Percentiles rank a stretch among this genome's conserved stretches.
Evolutionary conservation across 345 rosid genomes (phyloP).

Genomic region (Eucalyptus sideroxylon): DNA sequence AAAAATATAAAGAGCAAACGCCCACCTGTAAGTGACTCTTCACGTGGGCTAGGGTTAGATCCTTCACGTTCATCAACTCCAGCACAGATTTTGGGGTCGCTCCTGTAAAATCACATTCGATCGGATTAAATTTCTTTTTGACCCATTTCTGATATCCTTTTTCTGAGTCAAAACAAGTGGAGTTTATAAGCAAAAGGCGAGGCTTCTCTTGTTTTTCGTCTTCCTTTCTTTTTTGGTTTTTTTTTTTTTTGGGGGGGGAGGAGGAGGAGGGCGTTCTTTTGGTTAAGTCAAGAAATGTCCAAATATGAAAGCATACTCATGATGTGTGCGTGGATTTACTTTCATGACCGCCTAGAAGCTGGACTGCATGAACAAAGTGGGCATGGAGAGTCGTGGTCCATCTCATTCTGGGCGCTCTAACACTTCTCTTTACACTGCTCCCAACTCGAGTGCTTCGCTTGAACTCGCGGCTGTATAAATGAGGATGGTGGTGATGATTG

Average conservation of each 20-base stretch:
- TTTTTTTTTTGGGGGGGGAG: background rate
- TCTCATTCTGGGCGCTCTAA: constrained; percentile 96
- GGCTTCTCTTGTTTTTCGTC: background rate
- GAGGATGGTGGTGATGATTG: constrained; percentile 33
- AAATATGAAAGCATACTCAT: background rate
- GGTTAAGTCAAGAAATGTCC: background rate
- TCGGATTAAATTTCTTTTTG: background rate
- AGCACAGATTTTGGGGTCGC: constrained; percentile 97
- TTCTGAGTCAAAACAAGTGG: background rate
- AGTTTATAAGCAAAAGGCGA: background rate
- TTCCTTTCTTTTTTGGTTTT: background rate
- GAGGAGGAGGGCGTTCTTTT: background rate
- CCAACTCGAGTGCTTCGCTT: constrained; percentile 47
- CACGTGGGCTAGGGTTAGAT: constrained; percentile 99
- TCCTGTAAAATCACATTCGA: constrained; percentile 26
- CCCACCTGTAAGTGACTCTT: constrained; percentile 99
- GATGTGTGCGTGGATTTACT: constrained; percentile 16
- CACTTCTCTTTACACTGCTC: constrained; percentile 46
- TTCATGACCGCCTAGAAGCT: constrained; percentile 99
- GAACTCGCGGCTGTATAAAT: constrained; percentile 67
- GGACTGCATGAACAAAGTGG: constrained; percentile 91
- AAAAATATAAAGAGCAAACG: constrained; percentile 1
- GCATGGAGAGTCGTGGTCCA: constrained; percentile 97
- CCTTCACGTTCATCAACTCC: constrained; percentile 98
- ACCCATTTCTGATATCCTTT: background rate